These are phyloP conservation scores for Phytophthora chlamydospora DNA, from an alignment of 352 stramenopile species.

Conservation along the genomic window DNA sequence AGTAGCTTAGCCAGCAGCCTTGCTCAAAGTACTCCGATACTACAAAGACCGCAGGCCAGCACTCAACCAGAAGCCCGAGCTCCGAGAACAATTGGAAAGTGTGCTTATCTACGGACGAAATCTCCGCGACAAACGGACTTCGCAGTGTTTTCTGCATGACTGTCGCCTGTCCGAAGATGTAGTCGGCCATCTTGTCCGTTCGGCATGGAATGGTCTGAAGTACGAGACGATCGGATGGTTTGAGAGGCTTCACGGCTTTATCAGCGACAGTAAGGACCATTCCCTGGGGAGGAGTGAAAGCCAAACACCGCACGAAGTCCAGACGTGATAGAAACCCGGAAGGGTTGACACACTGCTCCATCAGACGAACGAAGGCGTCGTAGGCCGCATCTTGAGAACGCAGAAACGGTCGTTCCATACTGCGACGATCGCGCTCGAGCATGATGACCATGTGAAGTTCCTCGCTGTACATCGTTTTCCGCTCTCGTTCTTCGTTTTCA, in stretches of 20 bases:
- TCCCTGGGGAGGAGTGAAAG: constrained; percentile 41
- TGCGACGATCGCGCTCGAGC: constrained; percentile 49
- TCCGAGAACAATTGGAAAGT: constrained; percentile 71
- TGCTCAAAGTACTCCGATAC: constrained; percentile 46
- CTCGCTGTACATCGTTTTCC: constrained; percentile 49
- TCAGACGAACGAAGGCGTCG: constrained; percentile 53
- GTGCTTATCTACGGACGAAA: constrained; percentile 47
- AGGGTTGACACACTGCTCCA: constrained; percentile 61
- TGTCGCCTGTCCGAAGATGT: constrained; percentile 41
- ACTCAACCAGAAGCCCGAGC: constrained; percentile 63
- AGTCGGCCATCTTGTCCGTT: constrained; percentile 45
- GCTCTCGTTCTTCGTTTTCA: constrained; percentile 52
- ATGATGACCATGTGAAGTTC: constrained; percentile 55
- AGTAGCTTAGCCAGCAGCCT: constrained; percentile 47
- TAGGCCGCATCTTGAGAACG: constrained; percentile 54
- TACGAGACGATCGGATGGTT: constrained; percentile 30
- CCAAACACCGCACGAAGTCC: constrained; percentile 55
- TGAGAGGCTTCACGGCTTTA: constrained; percentile 4
- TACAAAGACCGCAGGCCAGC: constrained; percentile 65
- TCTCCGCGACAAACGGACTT: constrained; percentile 45
- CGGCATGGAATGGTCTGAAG: constrained; percentile 57
- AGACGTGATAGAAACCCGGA: constrained; percentile 53
- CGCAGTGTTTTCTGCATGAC: constrained; percentile 41
- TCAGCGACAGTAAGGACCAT: constrained; percentile 34
- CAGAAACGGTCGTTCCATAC: constrained; percentile 49